phyloP scores from a whole-genome alignment of 2,329 filamentous ascomycete species.

The Trichoderma aggressivum region DNA sequence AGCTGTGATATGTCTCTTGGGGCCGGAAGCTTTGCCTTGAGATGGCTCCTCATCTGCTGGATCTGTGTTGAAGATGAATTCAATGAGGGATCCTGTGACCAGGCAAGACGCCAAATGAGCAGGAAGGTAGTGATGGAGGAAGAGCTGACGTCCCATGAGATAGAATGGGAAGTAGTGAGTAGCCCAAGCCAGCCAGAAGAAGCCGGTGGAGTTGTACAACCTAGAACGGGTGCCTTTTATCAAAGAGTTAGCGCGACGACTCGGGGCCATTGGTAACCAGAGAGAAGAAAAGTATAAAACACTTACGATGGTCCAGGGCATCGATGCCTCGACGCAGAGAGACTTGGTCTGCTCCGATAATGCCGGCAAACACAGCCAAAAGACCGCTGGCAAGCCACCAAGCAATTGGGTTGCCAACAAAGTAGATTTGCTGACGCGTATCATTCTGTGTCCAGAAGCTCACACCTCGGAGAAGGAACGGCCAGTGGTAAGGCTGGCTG shows the following conservation, averaged over 20 bases:
- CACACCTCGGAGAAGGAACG: slow-evolving; percentile 92
- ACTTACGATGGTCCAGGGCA: slow-evolving; percentile 88
- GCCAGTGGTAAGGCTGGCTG: slow-evolving; percentile 94
- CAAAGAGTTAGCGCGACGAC: neutral
- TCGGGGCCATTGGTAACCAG: neutral
- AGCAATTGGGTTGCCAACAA: slow-evolving; percentile 91
- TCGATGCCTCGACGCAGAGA: slow-evolving; percentile 90
- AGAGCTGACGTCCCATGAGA: slow-evolving; percentile 96
- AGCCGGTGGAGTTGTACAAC: slow-evolving; percentile 96
- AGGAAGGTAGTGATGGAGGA: slow-evolving; percentile 96
- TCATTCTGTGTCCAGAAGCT: slow-evolving; percentile 99
- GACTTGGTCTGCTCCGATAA: slow-evolving; percentile 88
- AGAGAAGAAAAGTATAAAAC: neutral
- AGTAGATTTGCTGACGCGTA: slow-evolving; percentile 95
- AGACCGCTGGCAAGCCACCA: slow-evolving; percentile 97
- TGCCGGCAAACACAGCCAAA: slow-evolving; percentile 88
- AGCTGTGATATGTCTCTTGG: slow-evolving; percentile 67
- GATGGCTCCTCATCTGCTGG: slow-evolving; percentile 56
- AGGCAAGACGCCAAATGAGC: slow-evolving; percentile 88
- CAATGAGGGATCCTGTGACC: slow-evolving; percentile 84
- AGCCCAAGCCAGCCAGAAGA: slow-evolving; percentile 98
- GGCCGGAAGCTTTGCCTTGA: slow-evolving; percentile 37
- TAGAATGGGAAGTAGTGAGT: slow-evolving; percentile 97
- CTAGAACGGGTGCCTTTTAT: slow-evolving; percentile 76
- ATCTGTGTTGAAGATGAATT: slow-evolving; percentile 94